Base-by-base conservation (phyloP, 352 stramenopile genomes). In the Phytophthora vignae region DNA sequence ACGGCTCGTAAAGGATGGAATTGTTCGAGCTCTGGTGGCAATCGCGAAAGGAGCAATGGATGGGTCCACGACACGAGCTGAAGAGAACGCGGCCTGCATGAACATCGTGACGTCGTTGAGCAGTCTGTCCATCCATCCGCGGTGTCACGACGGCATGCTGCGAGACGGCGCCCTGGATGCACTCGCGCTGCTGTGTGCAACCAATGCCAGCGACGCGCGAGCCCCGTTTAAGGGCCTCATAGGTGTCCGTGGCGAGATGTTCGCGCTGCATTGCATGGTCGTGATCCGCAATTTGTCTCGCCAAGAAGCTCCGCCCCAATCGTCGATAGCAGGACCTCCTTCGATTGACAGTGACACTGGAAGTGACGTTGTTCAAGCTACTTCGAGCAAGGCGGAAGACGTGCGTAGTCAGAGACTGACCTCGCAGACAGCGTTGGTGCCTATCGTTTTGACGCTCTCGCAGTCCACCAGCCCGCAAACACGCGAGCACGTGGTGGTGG, bases 111-210 rank as follows among this genome's bases (percentile, higher is more conserved):
- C 79, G 12, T 85, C 84, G 27, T 75, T 95, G 9, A 92, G 84
- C 65, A 85, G 82, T 59, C 44, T 96, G 57, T 94, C 86, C 12
- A 81, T 71, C 50, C 83, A 92, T 52, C 44, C 73, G 4, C 70
- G 59, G 19, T 91, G 86, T 60, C 89, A 94, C 40, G 89, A 94
- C 12, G 60, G 79, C 4, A 95, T 96, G 86, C 71, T 96, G 14
- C 80, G 78, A 21, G 89, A 96, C 55, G 87, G 88, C 14, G 87
- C 77, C 53, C 70, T 96, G 22, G 85, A 96, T 17, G 70, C 65
- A 0, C 64, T 94, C 12, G 76, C 79, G 4, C 29, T 83, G 6
- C 56, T 96, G 50, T 83, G 76, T 73, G 66, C 69, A 31, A 86
- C 77, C 5, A 88, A 84, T 46, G 58, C 73, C 33, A 72, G 71